Conservation (phyloP, 441 rosid genomes). For the Adansonia rubrostipa region DNA sequence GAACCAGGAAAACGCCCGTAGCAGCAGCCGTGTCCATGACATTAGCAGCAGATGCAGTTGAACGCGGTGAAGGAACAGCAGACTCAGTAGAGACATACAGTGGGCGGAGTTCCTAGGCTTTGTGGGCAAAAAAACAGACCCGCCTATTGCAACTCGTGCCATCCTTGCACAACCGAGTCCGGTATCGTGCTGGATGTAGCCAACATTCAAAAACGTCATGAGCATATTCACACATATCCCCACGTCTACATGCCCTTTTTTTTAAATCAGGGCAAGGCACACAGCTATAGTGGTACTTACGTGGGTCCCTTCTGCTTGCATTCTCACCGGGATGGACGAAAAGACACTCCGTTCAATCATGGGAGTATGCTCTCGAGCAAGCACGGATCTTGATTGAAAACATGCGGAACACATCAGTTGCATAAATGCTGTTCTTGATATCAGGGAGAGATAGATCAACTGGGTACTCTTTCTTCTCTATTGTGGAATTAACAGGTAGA, state of each 20-base stretch:
- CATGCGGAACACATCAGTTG: constrained; percentile 66
- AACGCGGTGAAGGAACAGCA: constrained; percentile 53
- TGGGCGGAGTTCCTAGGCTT: constrained; percentile 54
- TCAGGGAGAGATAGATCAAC: constrained; percentile 65
- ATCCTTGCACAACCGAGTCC: constrained; percentile 68
- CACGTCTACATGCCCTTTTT: constrained; percentile 56
- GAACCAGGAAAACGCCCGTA: constrained; percentile 44
- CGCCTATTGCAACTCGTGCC: constrained; percentile 57
- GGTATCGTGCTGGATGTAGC: constrained; percentile 68
- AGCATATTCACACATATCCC: constrained; percentile 66
- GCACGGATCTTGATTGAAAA: constrained; percentile 63
- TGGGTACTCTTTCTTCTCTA: constrained; percentile 59
- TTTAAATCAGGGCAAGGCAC: constrained; percentile 72
- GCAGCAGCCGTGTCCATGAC: constrained; percentile 71
- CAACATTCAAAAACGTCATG: constrained; percentile 69
- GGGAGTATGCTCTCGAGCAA: constrained; percentile 68
- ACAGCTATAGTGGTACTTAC: constrained; percentile 67
- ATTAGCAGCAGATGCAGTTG: constrained; percentile 48
- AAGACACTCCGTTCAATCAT: constrained; percentile 71
- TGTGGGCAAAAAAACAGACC: constrained; percentile 68
- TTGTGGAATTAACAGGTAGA: not conserved
- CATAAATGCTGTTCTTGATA: constrained; percentile 59
- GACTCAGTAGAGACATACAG: constrained; percentile 56
- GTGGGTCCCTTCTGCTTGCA: constrained; percentile 62
- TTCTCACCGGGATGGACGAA: constrained; percentile 71